Conservation (phyloP, 192 early-diverging fungal genomes). For the Coemansia sp. region DNA sequence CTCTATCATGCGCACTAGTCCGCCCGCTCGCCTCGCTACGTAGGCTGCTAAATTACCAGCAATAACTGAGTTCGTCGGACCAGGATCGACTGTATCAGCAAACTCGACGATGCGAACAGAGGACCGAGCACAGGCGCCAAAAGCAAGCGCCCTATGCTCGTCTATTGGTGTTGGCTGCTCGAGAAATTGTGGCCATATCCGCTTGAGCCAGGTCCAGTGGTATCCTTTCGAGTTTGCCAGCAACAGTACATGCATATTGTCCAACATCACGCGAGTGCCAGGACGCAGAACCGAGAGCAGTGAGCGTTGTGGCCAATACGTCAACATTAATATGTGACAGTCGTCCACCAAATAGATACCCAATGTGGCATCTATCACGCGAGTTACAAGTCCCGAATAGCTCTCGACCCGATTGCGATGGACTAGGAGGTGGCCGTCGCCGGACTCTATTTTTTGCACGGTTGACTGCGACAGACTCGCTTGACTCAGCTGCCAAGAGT, state of each 20-base stretch:
- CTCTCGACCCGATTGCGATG: conserved; percentile 32
- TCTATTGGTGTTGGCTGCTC: not conserved
- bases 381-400: conserved; percentile 42
- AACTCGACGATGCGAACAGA: conserved; percentile 34
- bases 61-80: not conserved
- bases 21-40: conserved; percentile 11
- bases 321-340: conserved; percentile 36
- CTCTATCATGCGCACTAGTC: conserved; percentile 42
- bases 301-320: conserved; percentile 39
- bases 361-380: conserved; percentile 30
- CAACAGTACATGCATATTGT: conserved; percentile 38
- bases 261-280: conserved; percentile 39
- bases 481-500: not conserved
- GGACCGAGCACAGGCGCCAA: conserved; percentile 44
- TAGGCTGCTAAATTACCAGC: not conserved
- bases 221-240: conserved; percentile 32
- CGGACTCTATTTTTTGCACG: not conserved
- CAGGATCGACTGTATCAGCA: not conserved
- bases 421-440: conserved; percentile 24
- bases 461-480: not conserved
- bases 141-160: conserved; percentile 21
- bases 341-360: conserved; percentile 45
- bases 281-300: conserved; percentile 31
- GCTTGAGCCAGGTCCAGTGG: conserved; percentile 43
- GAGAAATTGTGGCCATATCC: not conserved